Percentiles rank a stretch among this genome's conserved stretches.
Conservation (phyloP, 2,329 filamentous ascomycete genomes). For the Fusarium oxysporum region DNA sequence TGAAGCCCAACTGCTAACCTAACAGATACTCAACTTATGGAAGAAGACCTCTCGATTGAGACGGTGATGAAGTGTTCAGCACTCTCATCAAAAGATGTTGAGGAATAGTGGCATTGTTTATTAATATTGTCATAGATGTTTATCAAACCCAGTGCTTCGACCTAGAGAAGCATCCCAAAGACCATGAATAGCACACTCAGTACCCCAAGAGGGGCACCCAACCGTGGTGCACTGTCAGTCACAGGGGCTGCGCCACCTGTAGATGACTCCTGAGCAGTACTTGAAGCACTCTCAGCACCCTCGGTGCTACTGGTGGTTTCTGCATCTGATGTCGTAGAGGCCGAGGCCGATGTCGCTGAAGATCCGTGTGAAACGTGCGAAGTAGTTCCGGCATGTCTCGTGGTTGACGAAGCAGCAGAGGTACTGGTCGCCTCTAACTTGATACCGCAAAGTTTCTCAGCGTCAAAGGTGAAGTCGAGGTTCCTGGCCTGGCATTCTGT, state of each 20-base stretch:
- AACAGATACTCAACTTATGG: conserved; percentile 29
- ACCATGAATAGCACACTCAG: not conserved
- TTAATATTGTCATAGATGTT: too few species aligned
- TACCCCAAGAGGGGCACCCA: not conserved
- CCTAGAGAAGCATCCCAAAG: not conserved
- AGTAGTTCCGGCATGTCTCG: accelerated
- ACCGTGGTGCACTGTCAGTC: not conserved
- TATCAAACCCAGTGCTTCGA: accelerated
- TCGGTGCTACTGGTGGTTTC: not conserved
- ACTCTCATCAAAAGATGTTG: too few species aligned
- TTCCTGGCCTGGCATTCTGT: not conserved
- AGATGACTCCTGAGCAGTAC: not conserved
- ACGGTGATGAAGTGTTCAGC: accelerated
- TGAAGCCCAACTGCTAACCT: not conserved
- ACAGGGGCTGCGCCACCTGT: not conserved
- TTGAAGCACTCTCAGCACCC: not conserved
- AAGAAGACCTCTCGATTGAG: not conserved
- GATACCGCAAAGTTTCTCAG: not conserved
- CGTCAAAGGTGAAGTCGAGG: conserved; percentile 9
- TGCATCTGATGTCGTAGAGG: not conserved
- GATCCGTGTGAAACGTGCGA: not conserved
- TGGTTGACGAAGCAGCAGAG: accelerated
- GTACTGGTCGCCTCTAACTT: not conserved
- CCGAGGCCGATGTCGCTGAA: not conserved
- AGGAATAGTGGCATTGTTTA: not conserved